Evolutionary conservation across 1,284 basidiomycete species (phyloP).

Genomic region (Puccinia triticina): DNA sequence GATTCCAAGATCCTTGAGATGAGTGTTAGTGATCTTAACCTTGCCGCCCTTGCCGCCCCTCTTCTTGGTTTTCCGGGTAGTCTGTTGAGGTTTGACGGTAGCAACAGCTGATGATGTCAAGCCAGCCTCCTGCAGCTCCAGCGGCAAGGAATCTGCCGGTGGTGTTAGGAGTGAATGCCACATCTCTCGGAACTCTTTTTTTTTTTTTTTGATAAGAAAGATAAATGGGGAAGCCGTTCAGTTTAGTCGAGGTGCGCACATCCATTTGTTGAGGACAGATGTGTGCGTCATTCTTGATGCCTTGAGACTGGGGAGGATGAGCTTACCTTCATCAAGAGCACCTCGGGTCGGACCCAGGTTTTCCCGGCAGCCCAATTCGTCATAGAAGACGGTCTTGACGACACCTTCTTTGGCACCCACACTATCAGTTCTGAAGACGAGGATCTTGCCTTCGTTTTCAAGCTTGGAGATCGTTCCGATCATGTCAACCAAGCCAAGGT

Average conservation of each 20-base stretch:
- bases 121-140: conserved; percentile 46
- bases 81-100: conserved; percentile 4
- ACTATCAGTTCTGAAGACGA: conserved; percentile 40
- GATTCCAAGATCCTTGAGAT: conserved; percentile 49
- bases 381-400: conserved; percentile 41
- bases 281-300: background rate
- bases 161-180: conserved; percentile 45
- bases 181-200: conserved; percentile 47
- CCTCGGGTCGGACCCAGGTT: conserved; percentile 39
- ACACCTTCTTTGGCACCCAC: conserved; percentile 35
- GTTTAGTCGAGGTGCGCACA: background rate
- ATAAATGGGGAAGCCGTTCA: background rate
- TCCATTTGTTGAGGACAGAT: background rate
- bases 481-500: background rate
- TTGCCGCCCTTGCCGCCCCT: conserved; percentile 44
- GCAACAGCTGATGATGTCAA: conserved; percentile 29
- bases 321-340: conserved; percentile 41
- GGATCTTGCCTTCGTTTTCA: conserved; percentile 49
- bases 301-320: background rate
- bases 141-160: conserved; percentile 17
- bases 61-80: conserved; percentile 37
- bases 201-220: background rate
- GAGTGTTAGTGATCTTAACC: conserved; percentile 51
- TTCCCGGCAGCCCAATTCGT: conserved; percentile 46
- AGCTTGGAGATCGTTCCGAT: conserved; percentile 10